Evolutionary conservation across 257 asterid species (phyloP), one percentile per base, ranked within the genome.

Genomic region (Solanum raphanifolium): DNA sequence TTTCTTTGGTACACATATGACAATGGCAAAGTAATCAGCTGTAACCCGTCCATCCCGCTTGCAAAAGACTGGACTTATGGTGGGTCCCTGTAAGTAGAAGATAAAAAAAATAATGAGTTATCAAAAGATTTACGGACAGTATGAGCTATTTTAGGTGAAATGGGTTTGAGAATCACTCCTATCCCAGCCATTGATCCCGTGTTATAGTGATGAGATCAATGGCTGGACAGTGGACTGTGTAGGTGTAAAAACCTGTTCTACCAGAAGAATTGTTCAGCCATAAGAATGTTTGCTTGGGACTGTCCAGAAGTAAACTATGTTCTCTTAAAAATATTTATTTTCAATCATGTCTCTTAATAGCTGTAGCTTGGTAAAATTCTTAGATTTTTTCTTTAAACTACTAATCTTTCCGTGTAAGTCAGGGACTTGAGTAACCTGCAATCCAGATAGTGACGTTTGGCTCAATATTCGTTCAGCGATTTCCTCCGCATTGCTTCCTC

Each of bases 401-500:
- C 27, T 27, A 29, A 46, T 75, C 29, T 46, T 81, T 46, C 36
- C 18, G 68, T 5, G 11, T 5, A 46, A 46, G 41, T 46, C 66
- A 46, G 85, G 68, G 41, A 81, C 39, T 86, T 23, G 69, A 65
- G 87, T 79, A 87, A 97, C 99, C 99, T 97, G 98, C 94, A 97
- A 94, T 55, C 99, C 99, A 74, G 95, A 90, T 83, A 97, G 88
- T 16, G 99, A 97, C 72, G 96, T 91, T 90, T 95, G 98, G 92
- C 94, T 93, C 73, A 97, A 90, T 27, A 97, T 91, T 89, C 95
- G 91, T 87, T 95, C 96, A 75, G 98, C 99, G 88, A 97, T 96
- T 95, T 97, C 99, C 93, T 94, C 94, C 75, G 97, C 99, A 84
- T 94, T 95, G 90, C 93, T 94, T 87, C 99, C 99, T 88, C 98